Evolutionary conservation across 352 stramenopile species (phyloP).

Genomic region (Phytophthora aleatoria): DNA sequence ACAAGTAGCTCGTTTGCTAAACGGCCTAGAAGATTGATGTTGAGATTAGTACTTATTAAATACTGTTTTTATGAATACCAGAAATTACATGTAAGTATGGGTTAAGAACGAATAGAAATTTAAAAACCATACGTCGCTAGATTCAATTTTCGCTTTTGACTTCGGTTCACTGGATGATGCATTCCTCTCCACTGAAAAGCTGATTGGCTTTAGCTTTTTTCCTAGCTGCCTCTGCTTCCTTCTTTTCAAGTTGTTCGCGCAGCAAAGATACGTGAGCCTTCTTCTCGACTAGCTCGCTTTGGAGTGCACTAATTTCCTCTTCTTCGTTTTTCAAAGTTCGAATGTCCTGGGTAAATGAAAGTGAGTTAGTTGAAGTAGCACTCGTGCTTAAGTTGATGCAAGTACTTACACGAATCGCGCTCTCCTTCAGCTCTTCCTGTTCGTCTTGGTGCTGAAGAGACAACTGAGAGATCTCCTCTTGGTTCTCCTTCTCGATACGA

Average conservation of each 20-base stretch:
- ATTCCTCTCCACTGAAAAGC: slow-evolving; percentile 61
- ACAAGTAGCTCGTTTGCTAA: slow-evolving; percentile 23
- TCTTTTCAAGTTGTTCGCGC: slow-evolving; percentile 57
- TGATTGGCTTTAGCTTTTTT: slow-evolving; percentile 46
- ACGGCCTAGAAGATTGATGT: not conserved
- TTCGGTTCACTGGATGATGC: slow-evolving; percentile 43
- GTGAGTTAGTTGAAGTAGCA: not conserved
- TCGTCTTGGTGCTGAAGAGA: slow-evolving; percentile 55
- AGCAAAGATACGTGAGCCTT: slow-evolving; percentile 50
- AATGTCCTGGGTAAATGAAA: slow-evolving; percentile 47
- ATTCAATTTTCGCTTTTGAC: not conserved
- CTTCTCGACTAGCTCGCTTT: slow-evolving; percentile 56
- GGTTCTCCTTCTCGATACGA: slow-evolving; percentile 58
- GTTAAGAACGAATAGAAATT: too few species aligned
- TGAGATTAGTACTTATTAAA: too few species aligned
- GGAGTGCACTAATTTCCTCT: slow-evolving; percentile 49
- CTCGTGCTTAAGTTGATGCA: not conserved
- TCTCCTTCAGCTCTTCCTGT: slow-evolving; percentile 65
- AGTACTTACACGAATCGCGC: slow-evolving; percentile 49
- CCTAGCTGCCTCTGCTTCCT: slow-evolving; percentile 44
- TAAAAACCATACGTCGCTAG: too few species aligned
- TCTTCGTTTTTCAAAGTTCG: slow-evolving; percentile 61
- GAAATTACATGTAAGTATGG: too few species aligned
- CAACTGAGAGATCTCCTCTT: slow-evolving; percentile 48
- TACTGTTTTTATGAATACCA: not conserved